Base-by-base conservation (phyloP, 495 filamentous ascomycete genomes). In the Immersiella caudata region DNA sequence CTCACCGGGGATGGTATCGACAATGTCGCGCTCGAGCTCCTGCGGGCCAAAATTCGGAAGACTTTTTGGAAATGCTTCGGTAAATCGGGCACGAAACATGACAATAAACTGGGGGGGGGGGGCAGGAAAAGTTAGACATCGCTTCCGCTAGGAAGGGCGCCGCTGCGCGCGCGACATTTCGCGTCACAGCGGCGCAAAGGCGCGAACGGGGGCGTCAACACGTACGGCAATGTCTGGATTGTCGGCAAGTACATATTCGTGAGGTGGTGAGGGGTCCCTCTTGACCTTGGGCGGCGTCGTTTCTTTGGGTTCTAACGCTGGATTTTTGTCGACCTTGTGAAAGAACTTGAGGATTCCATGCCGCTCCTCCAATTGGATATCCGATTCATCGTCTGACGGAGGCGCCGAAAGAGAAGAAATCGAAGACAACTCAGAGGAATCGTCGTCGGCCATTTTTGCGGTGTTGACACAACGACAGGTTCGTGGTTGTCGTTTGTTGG, bases 81-180 rank as follows among this genome's bases (percentile, higher is more conserved):
- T 88, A 76, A 98, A 98, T 73, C 95, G 91, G 79, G 92, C 88
- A 75, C 94, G 90, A 78, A 97, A 99, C 92, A 93, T 97, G 70
- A 97, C 92, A 78, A 99, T 92, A 78, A 99, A 96, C 94, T 97
- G 78, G 50, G 60, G 25, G 64, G 58, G 73, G 76, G 57, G 29
- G n/a, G n/a, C n/a, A n/a, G n/a, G 52, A 70, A 64, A 71, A 64
- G 60, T 71, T 60, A 70, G 75, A 72, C 71, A 67, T 62, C 81
- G 24, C 70, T 73, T 79, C 75, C 77, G 46, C 12, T 74, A 73
- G 71, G 77, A 62, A 51, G 68, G 64, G 64, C 63, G 40, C 2
- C 40, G 40, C 40, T 12, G 40, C 64, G 74, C 77, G 78, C 72
- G 78, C 78, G 77, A 78, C 67, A 68, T 71, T 74, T 80, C 75